Percentiles rank a stretch among this genome's conserved stretches.
Evolutionary conservation across 2,329 filamentous ascomycete species (phyloP).

Genomic region (Cytospora paraplurivora): DNA sequence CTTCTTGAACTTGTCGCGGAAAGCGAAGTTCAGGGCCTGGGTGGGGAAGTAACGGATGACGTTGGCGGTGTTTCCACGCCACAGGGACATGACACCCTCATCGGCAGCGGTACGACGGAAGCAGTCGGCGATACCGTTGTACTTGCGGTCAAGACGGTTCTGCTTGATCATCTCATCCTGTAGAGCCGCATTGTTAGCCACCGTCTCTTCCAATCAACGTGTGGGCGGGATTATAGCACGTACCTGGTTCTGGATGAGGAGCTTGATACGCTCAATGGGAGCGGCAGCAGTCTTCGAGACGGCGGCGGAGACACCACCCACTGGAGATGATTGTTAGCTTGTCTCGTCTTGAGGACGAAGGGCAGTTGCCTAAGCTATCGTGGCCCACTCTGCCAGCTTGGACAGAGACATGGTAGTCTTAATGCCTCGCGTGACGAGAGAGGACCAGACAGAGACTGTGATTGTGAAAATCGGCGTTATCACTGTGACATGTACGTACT

Average conservation of each 20-base stretch:
- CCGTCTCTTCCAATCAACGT: not conserved
- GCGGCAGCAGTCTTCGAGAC: conserved; percentile 99
- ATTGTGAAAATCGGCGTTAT: not conserved
- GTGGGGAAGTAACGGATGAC: conserved; percentile 99
- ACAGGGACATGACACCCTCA: conserved; percentile 94
- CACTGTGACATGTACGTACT: conserved; percentile 67
- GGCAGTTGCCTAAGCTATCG: not conserved
- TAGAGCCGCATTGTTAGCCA: conserved; percentile 38
- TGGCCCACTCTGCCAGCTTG: not conserved
- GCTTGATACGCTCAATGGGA: conserved; percentile 99
- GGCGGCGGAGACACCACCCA: conserved; percentile 99
- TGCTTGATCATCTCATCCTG: conserved; percentile 99
- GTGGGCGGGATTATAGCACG: conserved; percentile 37
- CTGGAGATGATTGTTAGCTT: conserved; percentile 51
- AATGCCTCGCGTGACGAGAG: conserved; percentile 3
- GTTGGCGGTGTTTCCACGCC: conserved; percentile 99
- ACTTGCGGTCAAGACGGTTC: conserved; percentile 97
- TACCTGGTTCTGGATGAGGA: conserved; percentile 99
- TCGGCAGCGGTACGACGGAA: conserved; percentile 87
- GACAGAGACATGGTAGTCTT: conserved; percentile 10
- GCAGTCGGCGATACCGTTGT: conserved; percentile 91
- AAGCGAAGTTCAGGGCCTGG: conserved; percentile 99
- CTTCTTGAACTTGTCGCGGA: conserved; percentile 99
- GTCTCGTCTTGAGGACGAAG: not conserved
- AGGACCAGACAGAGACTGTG: not conserved